A percentile compares a stretch with the other conserved stretches of the same genome.
Conservation (phyloP, 2,329 filamentous ascomycete genomes). For the Stachybotrys elegans region DNA sequence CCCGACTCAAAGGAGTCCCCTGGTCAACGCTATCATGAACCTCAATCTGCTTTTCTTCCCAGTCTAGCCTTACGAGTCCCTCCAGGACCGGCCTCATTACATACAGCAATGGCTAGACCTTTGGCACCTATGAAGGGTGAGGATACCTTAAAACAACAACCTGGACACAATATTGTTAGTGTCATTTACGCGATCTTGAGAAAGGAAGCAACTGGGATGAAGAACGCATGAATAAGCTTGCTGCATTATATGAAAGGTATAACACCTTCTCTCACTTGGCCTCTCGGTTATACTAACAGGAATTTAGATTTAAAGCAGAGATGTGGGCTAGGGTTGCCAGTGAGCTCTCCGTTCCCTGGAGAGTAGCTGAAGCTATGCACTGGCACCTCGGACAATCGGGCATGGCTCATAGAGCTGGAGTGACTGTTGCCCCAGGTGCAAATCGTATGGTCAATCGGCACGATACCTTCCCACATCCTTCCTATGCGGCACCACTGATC, state of each 20-base stretch:
- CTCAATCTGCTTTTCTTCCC: conserved; percentile 18
- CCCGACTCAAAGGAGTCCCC: conserved; percentile 68
- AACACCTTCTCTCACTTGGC: neutral
- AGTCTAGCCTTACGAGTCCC: conserved; percentile 11
- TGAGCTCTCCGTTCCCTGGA: conserved; percentile 92
- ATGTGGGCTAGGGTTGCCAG: conserved; percentile 97
- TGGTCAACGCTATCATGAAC: conserved; percentile 33
- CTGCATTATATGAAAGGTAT: conserved; percentile 88
- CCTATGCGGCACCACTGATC: conserved; percentile 11
- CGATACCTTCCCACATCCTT: conserved; percentile 31
- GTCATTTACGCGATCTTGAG: conserved; percentile 90
- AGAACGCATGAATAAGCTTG: conserved; percentile 94
- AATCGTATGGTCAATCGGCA: conserved; percentile 35
- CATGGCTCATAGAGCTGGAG: conserved; percentile 88
- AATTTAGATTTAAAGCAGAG: conserved; percentile 80
- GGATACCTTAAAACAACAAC: conserved; percentile 87
- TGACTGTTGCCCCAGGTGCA: conserved; percentile 38
- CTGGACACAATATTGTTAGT: conserved; percentile 92
- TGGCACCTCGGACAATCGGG: conserved; percentile 93
- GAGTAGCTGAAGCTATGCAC: conserved; percentile 95
- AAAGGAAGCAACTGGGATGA: conserved; percentile 93
- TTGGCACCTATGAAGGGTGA: conserved; percentile 73
- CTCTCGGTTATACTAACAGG: conserved; percentile 16
- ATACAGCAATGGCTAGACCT: conserved; percentile 22
- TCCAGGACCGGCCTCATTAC: conserved; percentile 17